Evolutionary conservation across 1,284 basidiomycete species (phyloP).

Genomic region (Pseudozyma sp.): DNA sequence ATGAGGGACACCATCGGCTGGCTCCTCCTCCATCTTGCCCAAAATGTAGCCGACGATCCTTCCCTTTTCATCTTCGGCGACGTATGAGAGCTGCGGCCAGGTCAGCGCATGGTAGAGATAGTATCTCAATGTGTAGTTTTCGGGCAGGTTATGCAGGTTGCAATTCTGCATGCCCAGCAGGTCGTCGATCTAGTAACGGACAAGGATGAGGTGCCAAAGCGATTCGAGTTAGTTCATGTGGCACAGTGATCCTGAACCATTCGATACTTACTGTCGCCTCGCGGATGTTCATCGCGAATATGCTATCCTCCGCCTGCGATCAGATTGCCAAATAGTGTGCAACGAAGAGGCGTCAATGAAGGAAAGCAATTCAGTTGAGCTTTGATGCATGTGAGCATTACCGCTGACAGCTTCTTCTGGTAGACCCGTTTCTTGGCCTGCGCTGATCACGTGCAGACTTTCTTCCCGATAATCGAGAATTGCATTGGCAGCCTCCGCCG

Average conservation of each 20-base stretch:
- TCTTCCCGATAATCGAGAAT: too few relatives aligned
- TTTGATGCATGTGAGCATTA: neutral
- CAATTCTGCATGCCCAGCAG: slow-evolving; percentile 67
- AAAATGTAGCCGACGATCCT: slow-evolving; percentile 93
- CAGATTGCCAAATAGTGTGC: neutral
- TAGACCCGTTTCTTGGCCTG: slow-evolving; percentile 2
- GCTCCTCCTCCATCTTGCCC: slow-evolving; percentile 80
- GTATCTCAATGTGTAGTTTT: slow-evolving; percentile 68
- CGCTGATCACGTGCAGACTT: slow-evolving; percentile 1
- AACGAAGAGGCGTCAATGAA: neutral
- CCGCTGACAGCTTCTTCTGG: slow-evolving; percentile 7
- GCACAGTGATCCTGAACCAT: too few relatives aligned
- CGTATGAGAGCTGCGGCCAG: slow-evolving; percentile 94
- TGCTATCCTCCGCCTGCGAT: neutral
- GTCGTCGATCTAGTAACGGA: slow-evolving; percentile 55
- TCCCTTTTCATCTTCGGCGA: slow-evolving; percentile 89
- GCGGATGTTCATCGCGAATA: slow-evolving; percentile 29
- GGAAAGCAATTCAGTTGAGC: neutral
- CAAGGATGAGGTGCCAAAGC: too few relatives aligned
- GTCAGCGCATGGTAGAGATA: slow-evolving; percentile 86
- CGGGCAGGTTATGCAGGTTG: slow-evolving; percentile 68
- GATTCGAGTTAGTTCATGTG: too few relatives aligned
- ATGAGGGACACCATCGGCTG: slow-evolving; percentile 66
- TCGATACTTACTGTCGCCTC: slow-evolving; percentile 19
- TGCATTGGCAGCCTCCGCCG: too few relatives aligned